Base-by-base conservation (phyloP, 176 grass and related monocot species). In the Carex kokanica region DNA sequence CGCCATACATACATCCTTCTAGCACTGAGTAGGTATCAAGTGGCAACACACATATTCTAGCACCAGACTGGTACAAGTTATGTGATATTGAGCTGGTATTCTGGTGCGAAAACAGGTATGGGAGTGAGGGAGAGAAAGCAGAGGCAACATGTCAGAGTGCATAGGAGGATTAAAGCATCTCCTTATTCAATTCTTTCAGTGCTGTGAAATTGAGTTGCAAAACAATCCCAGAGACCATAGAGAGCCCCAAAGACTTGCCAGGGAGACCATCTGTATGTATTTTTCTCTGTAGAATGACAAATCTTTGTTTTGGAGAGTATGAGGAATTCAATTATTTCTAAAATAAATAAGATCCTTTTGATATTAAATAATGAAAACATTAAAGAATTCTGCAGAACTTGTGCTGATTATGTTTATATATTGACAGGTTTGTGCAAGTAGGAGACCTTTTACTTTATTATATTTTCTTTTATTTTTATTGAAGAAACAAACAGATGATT, bases 251-350 rank as follows among this genome's bases (percentile, higher is more conserved):
- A 88, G 63, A 15, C 74, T 97, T 17, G 86, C 94, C 60, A 91
- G 91, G 74, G 91, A 97, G 77, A 97, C 94, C 64, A 89, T 88
- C 66, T 97, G 94, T 94, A 97, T 84, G 91, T 93, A 16, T 69
- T 41, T 65, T 79, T 63, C 10, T 18, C 14, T 36, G 23, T 54
- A 54, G 1, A 73, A 73, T 2, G 2, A 49, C 25, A 10, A 49
- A 73, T 25, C 36, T 11, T 73, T 9, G 2, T 61, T 73, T 73
- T 73, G 9, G 18, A 49, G 18, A 23, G 41, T 12, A 51, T 51
- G 7, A 70, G 8, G 17, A 70, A 70, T 70, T 20, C 17, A 70
- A 41, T 70, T 70, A 20, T 12, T 70, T 69, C 1, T 41, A 41
- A 6, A 41, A 68, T 16, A n/a, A 16, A 41, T 36, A 10, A 11